A percentile compares a stretch with the other conserved stretches of the same genome.
These are phyloP conservation scores for Rhodotorula sp. DNA, from an alignment of 1,284 basidiomycete genomes.

Conservation along the genomic window DNA sequence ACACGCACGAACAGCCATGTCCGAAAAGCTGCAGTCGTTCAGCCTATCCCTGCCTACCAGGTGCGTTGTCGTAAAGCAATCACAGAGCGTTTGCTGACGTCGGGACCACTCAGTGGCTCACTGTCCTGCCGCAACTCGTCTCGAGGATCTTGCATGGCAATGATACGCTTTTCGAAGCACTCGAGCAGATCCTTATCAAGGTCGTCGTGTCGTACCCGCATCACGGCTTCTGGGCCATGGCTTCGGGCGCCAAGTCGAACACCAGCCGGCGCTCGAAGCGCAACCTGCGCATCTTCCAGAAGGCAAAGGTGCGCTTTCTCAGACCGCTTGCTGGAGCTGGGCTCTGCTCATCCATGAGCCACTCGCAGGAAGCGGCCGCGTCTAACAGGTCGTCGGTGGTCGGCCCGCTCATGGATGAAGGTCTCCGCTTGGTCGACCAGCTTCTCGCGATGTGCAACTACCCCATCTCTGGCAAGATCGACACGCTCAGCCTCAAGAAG, in stretches of 20 bases:
- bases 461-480: constrained; percentile 50
- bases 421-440: constrained; percentile 65
- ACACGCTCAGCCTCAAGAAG: constrained; percentile 64
- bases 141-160: constrained; percentile 87
- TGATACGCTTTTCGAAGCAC: constrained; percentile 63
- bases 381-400: not conserved
- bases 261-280: constrained; percentile 65
- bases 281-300: constrained; percentile 66
- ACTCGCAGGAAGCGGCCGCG: not conserved
- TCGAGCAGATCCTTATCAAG: constrained; percentile 69
- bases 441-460: constrained; percentile 68
- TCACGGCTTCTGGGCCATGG: constrained; percentile 92
- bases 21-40: constrained; percentile 56
- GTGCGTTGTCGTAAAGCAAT: constrained; percentile 51
- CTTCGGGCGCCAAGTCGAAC: constrained; percentile 83
- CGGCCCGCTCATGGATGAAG: constrained; percentile 58
- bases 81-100: not conserved
- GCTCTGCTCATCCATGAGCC: not conserved
- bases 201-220: constrained; percentile 83
- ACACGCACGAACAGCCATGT: constrained; percentile 63
- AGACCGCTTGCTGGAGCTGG: too few species aligned
- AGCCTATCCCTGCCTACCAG: constrained; percentile 71
- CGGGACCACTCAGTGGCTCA: constrained; percentile 72
- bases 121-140: constrained; percentile 94
- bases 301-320: constrained; percentile 61